Evolutionary conservation across 2,329 filamentous ascomycete species (phyloP).

Genomic region (Septoria petroselini): DNA sequence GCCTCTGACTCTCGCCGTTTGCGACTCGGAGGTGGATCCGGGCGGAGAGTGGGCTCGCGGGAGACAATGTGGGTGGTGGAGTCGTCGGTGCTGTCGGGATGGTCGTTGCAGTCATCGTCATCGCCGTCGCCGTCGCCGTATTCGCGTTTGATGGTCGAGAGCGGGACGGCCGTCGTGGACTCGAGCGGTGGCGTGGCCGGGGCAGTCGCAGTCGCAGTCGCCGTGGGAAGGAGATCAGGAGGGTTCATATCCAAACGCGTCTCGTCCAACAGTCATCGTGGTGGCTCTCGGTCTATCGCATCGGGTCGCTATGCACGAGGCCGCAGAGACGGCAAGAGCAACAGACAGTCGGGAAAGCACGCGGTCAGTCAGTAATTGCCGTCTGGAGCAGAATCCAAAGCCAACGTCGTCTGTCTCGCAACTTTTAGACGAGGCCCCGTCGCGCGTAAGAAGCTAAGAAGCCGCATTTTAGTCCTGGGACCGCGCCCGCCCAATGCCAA

Average conservation of each 20-base stretch:
- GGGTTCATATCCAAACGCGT: slow-evolving; percentile 21
- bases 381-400: neutral
- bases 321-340: too few relatives aligned
- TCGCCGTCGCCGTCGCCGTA: slow-evolving; percentile 2
- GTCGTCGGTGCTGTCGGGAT: neutral
- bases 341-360: slow-evolving; percentile 1
- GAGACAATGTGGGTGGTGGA: slow-evolving; percentile 4
- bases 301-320: slow-evolving; percentile 4
- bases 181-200: too few relatives aligned
- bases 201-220: too few relatives aligned
- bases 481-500: too few relatives aligned
- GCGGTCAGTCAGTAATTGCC: slow-evolving; percentile 5
- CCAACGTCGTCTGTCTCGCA: neutral
- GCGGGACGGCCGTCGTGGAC: neutral
- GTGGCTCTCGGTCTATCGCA: slow-evolving; percentile 8
- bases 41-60: slow-evolving; percentile 24
- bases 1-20: slow-evolving; percentile 33
- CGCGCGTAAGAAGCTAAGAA: too few relatives aligned
- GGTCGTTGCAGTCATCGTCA: slow-evolving; percentile 4
- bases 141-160: slow-evolving; percentile 19
- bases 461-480: too few relatives aligned
- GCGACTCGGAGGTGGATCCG: slow-evolving; percentile 30
- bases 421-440: slow-evolving; percentile 2
- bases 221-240: slow-evolving; percentile 20
- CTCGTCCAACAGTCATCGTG: slow-evolving; percentile 21